These are phyloP conservation scores for Hondaea fermentalgiana DNA, from an alignment of 108 stramenopile genomes.

Conservation along the genomic window DNA sequence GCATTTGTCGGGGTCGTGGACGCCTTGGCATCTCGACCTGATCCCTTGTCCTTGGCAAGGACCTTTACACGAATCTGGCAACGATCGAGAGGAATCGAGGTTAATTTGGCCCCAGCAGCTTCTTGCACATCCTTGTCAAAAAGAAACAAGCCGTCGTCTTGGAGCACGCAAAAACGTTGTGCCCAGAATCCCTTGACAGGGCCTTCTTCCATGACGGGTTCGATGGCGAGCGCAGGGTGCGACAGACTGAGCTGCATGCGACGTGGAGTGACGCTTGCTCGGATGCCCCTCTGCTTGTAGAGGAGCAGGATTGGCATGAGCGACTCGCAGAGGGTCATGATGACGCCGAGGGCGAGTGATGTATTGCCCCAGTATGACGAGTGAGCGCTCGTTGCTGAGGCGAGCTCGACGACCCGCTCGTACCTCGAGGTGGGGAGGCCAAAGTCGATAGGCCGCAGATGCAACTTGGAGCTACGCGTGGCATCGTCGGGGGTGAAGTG, in stretches of 20 bases:
- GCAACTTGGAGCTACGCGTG: neutral
- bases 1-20: too few relatives aligned
- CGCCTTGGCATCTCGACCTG: too few relatives aligned
- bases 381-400: neutral
- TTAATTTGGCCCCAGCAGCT: neutral
- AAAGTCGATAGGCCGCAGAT: neutral
- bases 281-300: neutral
- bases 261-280: neutral
- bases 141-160: neutral
- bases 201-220: neutral
- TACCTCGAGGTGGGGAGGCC: neutral
- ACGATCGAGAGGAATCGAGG: neutral
- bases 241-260: neutral
- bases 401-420: neutral
- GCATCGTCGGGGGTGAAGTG: neutral
- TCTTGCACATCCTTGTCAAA: neutral
- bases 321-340: neutral
- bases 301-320: neutral
- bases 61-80: neutral
- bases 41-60: neutral
- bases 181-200: neutral
- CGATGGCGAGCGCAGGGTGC: neutral
- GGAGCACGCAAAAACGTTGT: neutral
- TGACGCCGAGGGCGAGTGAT: neutral
- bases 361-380: neutral